Percentiles rank a stretch among this genome's conserved stretches.
Evolutionary conservation across 345 rosid genomes (phyloP).

Genomic region (Gossypium sturtianum): DNA sequence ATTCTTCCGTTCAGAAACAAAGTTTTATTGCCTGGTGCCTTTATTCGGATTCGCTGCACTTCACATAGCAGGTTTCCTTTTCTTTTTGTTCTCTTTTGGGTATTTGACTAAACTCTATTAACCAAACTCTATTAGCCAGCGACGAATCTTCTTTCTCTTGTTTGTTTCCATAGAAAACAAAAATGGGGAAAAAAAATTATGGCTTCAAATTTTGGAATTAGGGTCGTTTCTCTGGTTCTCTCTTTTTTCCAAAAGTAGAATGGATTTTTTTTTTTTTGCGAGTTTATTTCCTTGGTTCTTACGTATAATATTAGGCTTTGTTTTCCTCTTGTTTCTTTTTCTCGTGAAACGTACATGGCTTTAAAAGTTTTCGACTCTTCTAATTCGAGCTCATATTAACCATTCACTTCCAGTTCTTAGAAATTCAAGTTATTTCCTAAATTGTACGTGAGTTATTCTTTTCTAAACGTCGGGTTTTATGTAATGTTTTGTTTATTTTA

Average conservation of each 20-base stretch:
- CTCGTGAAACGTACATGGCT: background rate
- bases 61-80: constrained; percentile 69
- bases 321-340: background rate
- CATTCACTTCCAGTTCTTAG: background rate
- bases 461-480: background rate
- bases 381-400: background rate
- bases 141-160: constrained; percentile 11
- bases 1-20: constrained; percentile 96
- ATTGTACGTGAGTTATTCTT: background rate
- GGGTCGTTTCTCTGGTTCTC: background rate
- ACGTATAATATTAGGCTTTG: background rate
- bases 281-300: background rate
- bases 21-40: constrained; percentile 96
- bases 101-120: background rate
- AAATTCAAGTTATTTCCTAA: background rate
- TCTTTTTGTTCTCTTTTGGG: background rate
- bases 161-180: constrained; percentile 2
- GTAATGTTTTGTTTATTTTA: background rate
- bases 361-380: background rate
- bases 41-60: constrained; percentile 98
- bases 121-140: background rate
- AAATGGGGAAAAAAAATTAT: background rate
- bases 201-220: background rate
- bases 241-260: background rate
- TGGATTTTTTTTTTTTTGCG: background rate